Evolutionary conservation across 495 filamentous ascomycete species (phyloP).

Genomic region (Parathielavia appendiculata): DNA sequence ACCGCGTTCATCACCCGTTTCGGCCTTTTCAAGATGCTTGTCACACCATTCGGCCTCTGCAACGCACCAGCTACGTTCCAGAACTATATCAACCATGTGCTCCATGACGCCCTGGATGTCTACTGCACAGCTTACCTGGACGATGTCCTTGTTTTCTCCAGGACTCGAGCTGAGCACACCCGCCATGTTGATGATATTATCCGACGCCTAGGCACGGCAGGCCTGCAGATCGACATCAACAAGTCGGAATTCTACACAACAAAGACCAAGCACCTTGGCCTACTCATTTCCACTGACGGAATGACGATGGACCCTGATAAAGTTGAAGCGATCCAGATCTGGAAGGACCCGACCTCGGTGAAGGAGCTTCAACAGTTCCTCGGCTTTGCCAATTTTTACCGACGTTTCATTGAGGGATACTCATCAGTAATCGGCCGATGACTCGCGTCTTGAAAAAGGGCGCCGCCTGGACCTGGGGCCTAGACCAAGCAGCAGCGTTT

Average conservation of each 20-base stretch:
- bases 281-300: background rate
- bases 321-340: conserved; percentile 2
- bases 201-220: background rate
- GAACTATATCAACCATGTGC: background rate
- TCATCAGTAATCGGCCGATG: background rate
- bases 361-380: background rate
- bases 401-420: conserved; percentile 9
- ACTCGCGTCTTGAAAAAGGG: background rate
- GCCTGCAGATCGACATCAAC: background rate
- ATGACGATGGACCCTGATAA: conserved; percentile 8
- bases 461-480: background rate
- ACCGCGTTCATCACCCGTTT: background rate
- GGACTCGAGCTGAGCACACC: background rate
- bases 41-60: background rate
- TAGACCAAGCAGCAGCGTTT: background rate
- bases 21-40: background rate
- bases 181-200: background rate
- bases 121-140: background rate
- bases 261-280: background rate
- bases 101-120: background rate
- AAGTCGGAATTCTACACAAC: background rate
- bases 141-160: background rate
- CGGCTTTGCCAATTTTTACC: conserved; percentile 21
- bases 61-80: background rate
- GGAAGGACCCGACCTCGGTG: background rate